Evolutionary conservation across 371 early-diverging fungal genomes (phyloP).

Genomic region (Lichtheimia ornata): DNA sequence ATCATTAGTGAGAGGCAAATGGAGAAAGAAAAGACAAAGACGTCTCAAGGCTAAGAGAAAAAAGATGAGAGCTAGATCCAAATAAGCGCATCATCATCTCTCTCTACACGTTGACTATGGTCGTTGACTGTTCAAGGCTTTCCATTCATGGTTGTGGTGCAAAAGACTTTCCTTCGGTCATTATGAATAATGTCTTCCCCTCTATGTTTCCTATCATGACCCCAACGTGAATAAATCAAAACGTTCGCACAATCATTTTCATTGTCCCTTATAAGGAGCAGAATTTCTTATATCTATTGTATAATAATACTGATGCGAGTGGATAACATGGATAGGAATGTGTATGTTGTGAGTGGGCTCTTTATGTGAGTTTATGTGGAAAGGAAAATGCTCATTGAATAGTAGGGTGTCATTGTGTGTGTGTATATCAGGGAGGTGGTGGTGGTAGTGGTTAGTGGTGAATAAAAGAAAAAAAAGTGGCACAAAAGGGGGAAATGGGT

Average conservation of each 20-base stretch:
- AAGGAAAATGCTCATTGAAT: conserved; percentile 13
- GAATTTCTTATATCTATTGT: not conserved
- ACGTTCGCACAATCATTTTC: conserved; percentile 1
- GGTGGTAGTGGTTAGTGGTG: not conserved
- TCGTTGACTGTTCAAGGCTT: conserved; percentile 8
- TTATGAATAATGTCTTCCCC: not conserved
- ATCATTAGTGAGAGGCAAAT: conserved; percentile 18
- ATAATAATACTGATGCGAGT: not conserved
- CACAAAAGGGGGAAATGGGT: not conserved
- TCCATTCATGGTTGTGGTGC: not conserved
- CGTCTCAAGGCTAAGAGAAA: conserved; percentile 45
- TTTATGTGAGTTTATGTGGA: conserved; percentile 1
- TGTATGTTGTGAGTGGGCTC: conserved; percentile 1
- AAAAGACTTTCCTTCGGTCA: not conserved
- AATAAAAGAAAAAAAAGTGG: not conserved
- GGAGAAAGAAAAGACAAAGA: conserved; percentile 31
- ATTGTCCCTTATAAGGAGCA: not conserved
- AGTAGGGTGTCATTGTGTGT: conserved; percentile 1
- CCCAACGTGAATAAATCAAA: conserved; percentile 7
- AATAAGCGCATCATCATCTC: conserved; percentile 23
- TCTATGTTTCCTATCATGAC: conserved; percentile 3
- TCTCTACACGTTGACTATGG: conserved; percentile 6
- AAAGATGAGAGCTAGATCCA: conserved; percentile 42
- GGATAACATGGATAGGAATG: not conserved
- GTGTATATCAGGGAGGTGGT: not conserved